These are phyloP conservation scores for Pseudocohnilembus persalinus DNA, from an alignment of 169 alveolate species.

Conservation along the genomic window DNA sequence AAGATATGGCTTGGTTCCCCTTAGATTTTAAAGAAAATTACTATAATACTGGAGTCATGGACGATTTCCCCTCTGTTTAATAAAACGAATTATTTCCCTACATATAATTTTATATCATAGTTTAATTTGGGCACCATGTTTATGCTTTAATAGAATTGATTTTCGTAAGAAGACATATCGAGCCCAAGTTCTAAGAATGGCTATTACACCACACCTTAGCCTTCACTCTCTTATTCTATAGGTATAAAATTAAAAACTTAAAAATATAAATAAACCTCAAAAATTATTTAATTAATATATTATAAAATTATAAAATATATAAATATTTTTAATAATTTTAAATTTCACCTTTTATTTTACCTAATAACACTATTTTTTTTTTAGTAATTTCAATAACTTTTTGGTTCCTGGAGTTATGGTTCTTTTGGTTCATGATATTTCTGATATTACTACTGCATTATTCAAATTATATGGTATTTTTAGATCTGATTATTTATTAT, in stretches of 20 bases:
- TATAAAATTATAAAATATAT: too few species aligned
- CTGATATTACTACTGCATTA: not conserved
- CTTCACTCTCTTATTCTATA: not conserved
- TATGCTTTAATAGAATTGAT: not conserved
- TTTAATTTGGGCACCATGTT: not conserved
- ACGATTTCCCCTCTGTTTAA: not conserved
- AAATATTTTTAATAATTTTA: too few species aligned
- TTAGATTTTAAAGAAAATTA: too few species aligned
- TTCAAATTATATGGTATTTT: not conserved
- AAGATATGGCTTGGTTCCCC: not conserved
- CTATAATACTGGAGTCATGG: not conserved
- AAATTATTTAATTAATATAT: too few species aligned
- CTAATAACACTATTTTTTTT: too few species aligned
- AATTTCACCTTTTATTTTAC: too few species aligned
- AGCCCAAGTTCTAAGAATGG: not conserved
- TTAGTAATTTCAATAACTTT: not conserved
- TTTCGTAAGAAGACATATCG: not conserved
- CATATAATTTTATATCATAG: too few species aligned
- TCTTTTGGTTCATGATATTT: not conserved
- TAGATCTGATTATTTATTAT: not conserved
- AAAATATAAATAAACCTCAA: not conserved
- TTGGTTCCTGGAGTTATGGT: not conserved
- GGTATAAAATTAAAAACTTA: not conserved
- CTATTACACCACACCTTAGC: not conserved
- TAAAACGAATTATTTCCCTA: not conserved